Base-by-base conservation (phyloP, 148 eudicot species). In the Nepenthes gracilis region DNA sequence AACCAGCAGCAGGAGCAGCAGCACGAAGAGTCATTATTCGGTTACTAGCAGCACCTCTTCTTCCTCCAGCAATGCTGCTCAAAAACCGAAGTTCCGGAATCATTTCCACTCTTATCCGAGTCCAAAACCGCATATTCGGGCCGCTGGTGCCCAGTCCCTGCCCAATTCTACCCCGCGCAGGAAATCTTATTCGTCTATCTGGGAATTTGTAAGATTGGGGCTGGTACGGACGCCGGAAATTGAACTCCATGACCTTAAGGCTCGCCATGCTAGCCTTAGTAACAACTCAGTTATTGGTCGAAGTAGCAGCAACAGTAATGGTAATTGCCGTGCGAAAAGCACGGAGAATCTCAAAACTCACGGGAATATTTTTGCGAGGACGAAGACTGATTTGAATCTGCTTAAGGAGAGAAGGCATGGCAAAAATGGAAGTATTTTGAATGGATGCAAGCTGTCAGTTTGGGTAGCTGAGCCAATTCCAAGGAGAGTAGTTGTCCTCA, bases 51-150 rank as follows among this genome's bases (percentile, higher is more conserved):
- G 72, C 58, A 67, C 63, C 0, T 47, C 69, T 43, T 54, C 70
- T 13, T 49, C 55, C 23, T 33, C 57, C 56, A 49, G 51, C 36
- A 48, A 7, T 48, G n/a, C 2, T 13, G 57, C 33, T 11, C 8
- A n/a, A 54, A 80, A 67, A 15, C 62, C 74, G 1, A 71, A 60
- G 62, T 38, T 49, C 55, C 78, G 69, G 33, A 91, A 85, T 54
- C 76, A 75, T 15, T 87, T 91, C 62, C 57, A 54, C 59, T 85
- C 90, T 32, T 85, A 78, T 62, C 96, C 96, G 2, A 93, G 95
- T 63, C 96, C 99, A 12, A 80, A 75, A 33, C 95, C 99, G 4
- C 77, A 73, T 43, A 63, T 81, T 51, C 67, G 78, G 51, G 57
- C 60, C 35, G 14, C 83, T 0, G 47, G 49, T 13, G 14, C 62